Evolutionary conservation across 371 early-diverging fungal species (phyloP), one percentile per base, ranked within the genome.

Genomic region (Rhizopus stolonifer): DNA sequence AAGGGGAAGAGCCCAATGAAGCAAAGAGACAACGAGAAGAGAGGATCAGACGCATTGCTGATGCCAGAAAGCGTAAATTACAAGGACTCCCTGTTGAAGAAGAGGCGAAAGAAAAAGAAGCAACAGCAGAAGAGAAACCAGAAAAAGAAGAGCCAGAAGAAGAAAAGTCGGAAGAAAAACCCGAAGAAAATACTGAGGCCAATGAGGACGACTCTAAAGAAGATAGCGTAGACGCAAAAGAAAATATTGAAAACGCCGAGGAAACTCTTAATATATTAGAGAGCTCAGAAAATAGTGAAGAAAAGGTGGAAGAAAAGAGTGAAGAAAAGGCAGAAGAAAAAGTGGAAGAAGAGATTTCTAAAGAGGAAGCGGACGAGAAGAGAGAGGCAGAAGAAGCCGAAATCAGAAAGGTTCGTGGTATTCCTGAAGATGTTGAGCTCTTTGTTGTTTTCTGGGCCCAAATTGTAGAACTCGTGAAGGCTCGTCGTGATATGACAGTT

Each of bases 401-500:
- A 21, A 52, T 71, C 6, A 58, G 60, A 38, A 77, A 68, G 58
- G 69, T 69, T 32, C 69, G 84, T 48, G 93, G 91, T 15, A 91
- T 92, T 49, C 92, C 92, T 4, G 85, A 87, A 39, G 90, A 91
- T 57, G 87, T 92, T 23, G 80, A 84, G 52, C 74, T 96, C 29
- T 96, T 96, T 74, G 91, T 90, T 49, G 89, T 94, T 34, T 96
- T 97, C 63, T 97, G 97, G 97, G 77, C 68, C 8, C 92, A 94
- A 67, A 88, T 97, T 53, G 86, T 88, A 21, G 87, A 87, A 40
- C 81, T 96, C 23, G 87, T 96, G 50, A 86, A 88, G 84, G 87
- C 89, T 39, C 89, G 97, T 14, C 91, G 92, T 1, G 95, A 95
- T 58, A 84, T 97, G 13, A 80, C 89, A 2, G 81, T 94, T 22